Conservation (phyloP, 2,329 filamentous ascomycete species). For the Ophiocordyceps camponoti-floridani region DNA sequence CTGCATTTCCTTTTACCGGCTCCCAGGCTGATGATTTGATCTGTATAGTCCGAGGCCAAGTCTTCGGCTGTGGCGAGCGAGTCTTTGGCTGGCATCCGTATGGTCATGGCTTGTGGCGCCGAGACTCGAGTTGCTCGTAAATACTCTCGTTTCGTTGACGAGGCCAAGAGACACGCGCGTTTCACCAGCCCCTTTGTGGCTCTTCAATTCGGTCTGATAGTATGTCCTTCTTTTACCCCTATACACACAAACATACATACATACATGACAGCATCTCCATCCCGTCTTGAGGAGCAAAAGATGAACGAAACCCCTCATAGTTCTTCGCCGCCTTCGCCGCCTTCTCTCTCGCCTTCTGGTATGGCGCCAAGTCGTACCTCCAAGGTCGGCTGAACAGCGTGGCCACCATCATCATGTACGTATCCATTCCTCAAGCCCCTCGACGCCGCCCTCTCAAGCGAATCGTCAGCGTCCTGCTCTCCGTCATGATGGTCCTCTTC, state of each 20-base stretch:
- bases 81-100: conserved; percentile 38
- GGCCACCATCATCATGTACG: conserved; percentile 37
- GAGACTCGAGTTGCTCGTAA: conserved; percentile 33
- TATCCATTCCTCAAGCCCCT: neutral
- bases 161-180: conserved; percentile 30
- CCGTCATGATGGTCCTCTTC: conserved; percentile 38
- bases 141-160: conserved; percentile 36
- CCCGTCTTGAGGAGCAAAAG: neutral
- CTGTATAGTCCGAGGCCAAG: conserved; percentile 30
- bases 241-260: too few relatives aligned
- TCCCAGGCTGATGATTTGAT: neutral
- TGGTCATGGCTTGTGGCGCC: conserved; percentile 45
- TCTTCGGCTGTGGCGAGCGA: conserved; percentile 43
- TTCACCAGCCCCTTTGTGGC: conserved; percentile 31
- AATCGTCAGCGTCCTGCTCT: conserved; percentile 27
- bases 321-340: conserved; percentile 35
- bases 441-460: neutral
- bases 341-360: conserved; percentile 46
- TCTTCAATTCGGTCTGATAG: conserved; percentile 32
- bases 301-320: conserved; percentile 8
- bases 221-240: conserved; percentile 8
- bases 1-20: neutral
- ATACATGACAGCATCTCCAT: neutral
- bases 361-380: conserved; percentile 31
- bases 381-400: conserved; percentile 28